These are phyloP conservation scores for Aspergillus heteromorphus DNA, from an alignment of 495 filamentous ascomycete species.

Conservation along the genomic window DNA sequence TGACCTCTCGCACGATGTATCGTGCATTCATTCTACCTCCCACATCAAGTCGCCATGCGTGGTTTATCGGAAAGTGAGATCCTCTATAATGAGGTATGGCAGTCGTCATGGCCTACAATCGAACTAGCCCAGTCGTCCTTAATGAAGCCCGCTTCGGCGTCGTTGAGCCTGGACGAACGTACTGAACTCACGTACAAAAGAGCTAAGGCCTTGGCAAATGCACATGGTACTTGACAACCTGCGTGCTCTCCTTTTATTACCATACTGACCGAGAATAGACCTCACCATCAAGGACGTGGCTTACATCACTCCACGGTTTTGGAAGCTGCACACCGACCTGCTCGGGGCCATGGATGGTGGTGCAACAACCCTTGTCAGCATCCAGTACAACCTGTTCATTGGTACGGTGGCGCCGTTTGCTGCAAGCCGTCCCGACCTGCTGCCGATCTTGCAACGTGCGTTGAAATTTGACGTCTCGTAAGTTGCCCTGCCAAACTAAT, in stretches of 20 bases:
- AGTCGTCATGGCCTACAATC: not conserved
- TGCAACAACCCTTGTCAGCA: constrained; percentile 21
- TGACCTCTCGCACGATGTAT: too few species aligned
- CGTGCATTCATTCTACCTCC: not conserved
- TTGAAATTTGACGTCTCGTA: constrained; percentile 26
- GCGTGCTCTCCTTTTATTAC: too few species aligned
- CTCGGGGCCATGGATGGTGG: constrained; percentile 12
- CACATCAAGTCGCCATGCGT: not conserved
- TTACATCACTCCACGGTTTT: constrained; percentile 8
- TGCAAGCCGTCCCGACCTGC: constrained; percentile 20
- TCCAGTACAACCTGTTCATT: constrained; percentile 33
- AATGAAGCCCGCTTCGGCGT: constrained; percentile 8
- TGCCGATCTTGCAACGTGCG: constrained; percentile 19
- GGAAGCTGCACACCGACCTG: constrained; percentile 14
- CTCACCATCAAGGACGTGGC: not conserved
- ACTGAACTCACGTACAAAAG: constrained; percentile 17
- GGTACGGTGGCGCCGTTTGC: constrained; percentile 31
- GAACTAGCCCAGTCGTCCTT: constrained; percentile 19
- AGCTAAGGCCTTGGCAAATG: constrained; percentile 12
- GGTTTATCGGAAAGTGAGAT: not conserved
- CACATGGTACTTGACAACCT: constrained; percentile 12
- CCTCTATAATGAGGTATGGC: constrained; percentile 5
- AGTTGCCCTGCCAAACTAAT: not conserved
- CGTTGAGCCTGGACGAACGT: constrained; percentile 7
- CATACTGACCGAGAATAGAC: not conserved